These are phyloP conservation scores for Yamadazyma tumulicola DNA, from an alignment of 805 yeast species.

Conservation along the genomic window DNA sequence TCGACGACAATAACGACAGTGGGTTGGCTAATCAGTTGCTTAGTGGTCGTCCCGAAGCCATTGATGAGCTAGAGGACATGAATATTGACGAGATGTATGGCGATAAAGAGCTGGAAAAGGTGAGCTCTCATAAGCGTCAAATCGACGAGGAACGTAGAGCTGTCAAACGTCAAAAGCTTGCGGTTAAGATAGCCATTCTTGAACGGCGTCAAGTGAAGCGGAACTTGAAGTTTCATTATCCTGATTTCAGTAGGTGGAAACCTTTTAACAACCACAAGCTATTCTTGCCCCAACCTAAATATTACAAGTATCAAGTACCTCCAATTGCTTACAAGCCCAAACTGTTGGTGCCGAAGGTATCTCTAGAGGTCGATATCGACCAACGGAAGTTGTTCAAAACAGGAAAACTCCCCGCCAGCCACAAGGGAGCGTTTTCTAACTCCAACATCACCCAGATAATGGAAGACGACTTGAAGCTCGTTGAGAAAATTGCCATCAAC, in stretches of 20 bases:
- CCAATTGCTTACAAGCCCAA: constrained; percentile 30
- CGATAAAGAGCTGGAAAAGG: constrained; percentile 10
- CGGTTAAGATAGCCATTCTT: constrained; percentile 22
- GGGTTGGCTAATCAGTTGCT: constrained; percentile 3
- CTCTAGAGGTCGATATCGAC: constrained; percentile 63
- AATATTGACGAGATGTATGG: constrained; percentile 21
- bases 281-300: constrained; percentile 59
- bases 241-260: constrained; percentile 53
- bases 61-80: constrained; percentile 24
- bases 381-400: constrained; percentile 50
- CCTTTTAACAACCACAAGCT: constrained; percentile 63
- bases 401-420: constrained; percentile 6
- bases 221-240: constrained; percentile 51
- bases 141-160: constrained; percentile 18
- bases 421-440: constrained; percentile 3
- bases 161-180: constrained; percentile 27
- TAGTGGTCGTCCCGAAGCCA: constrained; percentile 10
- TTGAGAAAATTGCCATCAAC: constrained; percentile 22
- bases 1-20: constrained; percentile 14
- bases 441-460: constrained; percentile 21
- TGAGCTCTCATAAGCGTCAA: constrained; percentile 10
- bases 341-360: constrained; percentile 56
- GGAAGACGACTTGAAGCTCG: constrained; percentile 28
- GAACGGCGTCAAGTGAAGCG: constrained; percentile 24
- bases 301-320: constrained; percentile 53